Conservation (phyloP, 2,329 filamentous ascomycete genomes). For the Scortechinia acanthostroma region DNA sequence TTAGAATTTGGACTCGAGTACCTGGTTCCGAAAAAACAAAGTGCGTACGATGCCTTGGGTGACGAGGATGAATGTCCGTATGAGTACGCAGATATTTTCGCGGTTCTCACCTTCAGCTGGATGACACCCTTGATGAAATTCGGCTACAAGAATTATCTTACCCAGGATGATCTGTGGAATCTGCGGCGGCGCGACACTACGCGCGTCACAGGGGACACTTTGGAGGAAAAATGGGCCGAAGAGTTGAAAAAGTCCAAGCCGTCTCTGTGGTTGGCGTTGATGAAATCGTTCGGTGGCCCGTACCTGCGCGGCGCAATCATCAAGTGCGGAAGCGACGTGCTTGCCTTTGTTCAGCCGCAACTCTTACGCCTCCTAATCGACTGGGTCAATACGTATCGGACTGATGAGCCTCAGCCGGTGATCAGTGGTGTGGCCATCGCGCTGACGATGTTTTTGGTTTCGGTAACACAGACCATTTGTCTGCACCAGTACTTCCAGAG, state of each 20-base stretch:
- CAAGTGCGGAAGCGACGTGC: constrained; percentile 60
- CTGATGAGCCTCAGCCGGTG: constrained; percentile 49
- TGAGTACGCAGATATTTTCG: constrained; percentile 69
- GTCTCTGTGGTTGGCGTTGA: constrained; percentile 63
- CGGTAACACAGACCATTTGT: constrained; percentile 58
- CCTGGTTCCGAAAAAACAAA: constrained; percentile 62
- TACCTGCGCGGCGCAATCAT: constrained; percentile 61
- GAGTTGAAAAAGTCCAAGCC: constrained; percentile 59
- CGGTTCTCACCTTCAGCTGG: constrained; percentile 69
- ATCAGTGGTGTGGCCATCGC: constrained; percentile 64
- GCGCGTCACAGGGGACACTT: constrained; percentile 40
- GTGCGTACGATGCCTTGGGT: constrained; percentile 60
- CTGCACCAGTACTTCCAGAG: constrained; percentile 73
- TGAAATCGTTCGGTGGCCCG: constrained; percentile 57
- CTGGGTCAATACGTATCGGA: constrained; percentile 59
- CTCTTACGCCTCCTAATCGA: constrained; percentile 59
- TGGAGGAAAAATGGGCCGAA: constrained; percentile 52
- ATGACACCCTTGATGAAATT: constrained; percentile 75
- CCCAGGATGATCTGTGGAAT: constrained; percentile 72
- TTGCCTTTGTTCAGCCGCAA: constrained; percentile 67
- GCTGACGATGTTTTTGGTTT: constrained; percentile 65
- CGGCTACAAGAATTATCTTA: constrained; percentile 66
- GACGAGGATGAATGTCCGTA: constrained; percentile 59
- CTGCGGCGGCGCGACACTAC: constrained; percentile 61
- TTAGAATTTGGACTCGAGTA: constrained; percentile 63